Base-by-base conservation (phyloP, 78 protist species). In the Protostelium mycophagum region DNA sequence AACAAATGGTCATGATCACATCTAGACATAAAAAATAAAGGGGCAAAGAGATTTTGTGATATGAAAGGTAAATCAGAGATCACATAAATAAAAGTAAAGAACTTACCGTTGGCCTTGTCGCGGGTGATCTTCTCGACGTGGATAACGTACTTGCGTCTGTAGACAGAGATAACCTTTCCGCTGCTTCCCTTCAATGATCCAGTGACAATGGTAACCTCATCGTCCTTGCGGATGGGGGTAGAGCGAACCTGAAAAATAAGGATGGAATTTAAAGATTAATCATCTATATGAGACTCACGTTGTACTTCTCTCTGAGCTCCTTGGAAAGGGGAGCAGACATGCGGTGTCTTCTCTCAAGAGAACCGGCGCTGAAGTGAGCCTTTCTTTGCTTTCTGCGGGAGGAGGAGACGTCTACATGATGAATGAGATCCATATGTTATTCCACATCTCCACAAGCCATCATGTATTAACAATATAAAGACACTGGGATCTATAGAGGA, bases 291-390 rank as follows among this genome's bases (percentile, higher is more conserved):
- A 38, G 25, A 88, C 96, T 88, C 88, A 98, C 99, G 94, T 92
- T 87, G 97, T 98, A 87, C 97, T 99, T 98, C 28, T 87, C 84
- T 35, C 98, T 94, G 63, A 99, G 99, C 86, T 98, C 99, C 94
- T 96, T 88, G 1, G 99, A 96, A n/a, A 99, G 96, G 63, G 99
- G 89, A n/a, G 99, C 91, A 86, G 95, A 85, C 99, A 99, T 98
- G 63, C 96, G 88, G 35, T 86, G 84, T 63, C 99, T 95, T 84
- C 99, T 97, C 73, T 92, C 93, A 84, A 63, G 37, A 35, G 99
- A 97, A 0, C 99, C 97, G 73, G 99, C 99, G 63, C 91, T 35
- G 98, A 99, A 99, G 98, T 99, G 99, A 5, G 99, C 99, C 97
- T 97, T 97, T 92, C 99, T 97, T 86, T 38, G 31, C 96, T 98